Evolutionary conservation across 805 yeast species (phyloP).

Genomic region (Yamadazyma sp.): DNA sequence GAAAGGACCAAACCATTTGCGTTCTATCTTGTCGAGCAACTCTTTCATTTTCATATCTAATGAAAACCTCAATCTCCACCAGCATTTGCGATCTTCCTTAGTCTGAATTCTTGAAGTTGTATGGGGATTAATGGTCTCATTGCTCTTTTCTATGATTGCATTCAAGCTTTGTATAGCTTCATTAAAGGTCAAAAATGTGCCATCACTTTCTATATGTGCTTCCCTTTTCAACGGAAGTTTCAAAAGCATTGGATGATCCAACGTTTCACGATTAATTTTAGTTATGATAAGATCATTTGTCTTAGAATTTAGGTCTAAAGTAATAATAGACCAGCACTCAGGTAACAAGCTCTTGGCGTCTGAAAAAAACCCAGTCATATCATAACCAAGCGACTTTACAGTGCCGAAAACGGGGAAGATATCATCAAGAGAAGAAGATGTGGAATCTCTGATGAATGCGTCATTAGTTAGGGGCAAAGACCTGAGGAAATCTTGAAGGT

Average conservation of each 20-base stretch:
- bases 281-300: constrained; percentile 61
- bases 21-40: constrained; percentile 59
- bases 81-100: constrained; percentile 57
- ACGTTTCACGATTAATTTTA: constrained; percentile 29
- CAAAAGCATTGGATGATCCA: constrained; percentile 44
- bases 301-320: constrained; percentile 55
- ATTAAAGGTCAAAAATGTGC: constrained; percentile 36
- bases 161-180: constrained; percentile 36
- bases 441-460: constrained; percentile 13
- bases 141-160: constrained; percentile 59
- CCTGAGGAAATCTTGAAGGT: constrained; percentile 21
- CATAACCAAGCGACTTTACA: neutral
- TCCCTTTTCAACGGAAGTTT: constrained; percentile 62
- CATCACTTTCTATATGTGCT: no score
- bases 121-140: constrained; percentile 54
- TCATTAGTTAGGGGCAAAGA: constrained; percentile 24
- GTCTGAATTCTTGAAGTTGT: constrained; percentile 54
- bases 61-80: constrained; percentile 75
- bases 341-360: constrained; percentile 16
- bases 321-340: constrained; percentile 54
- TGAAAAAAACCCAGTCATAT: neutral
- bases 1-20: constrained; percentile 78
- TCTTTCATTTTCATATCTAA: constrained; percentile 57
- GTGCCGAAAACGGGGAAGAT: constrained; percentile 13
- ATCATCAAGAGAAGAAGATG: constrained; percentile 1